Evolutionary conservation across 2,329 filamentous ascomycete genomes (phyloP).

Genomic region (Nemania sp.): DNA sequence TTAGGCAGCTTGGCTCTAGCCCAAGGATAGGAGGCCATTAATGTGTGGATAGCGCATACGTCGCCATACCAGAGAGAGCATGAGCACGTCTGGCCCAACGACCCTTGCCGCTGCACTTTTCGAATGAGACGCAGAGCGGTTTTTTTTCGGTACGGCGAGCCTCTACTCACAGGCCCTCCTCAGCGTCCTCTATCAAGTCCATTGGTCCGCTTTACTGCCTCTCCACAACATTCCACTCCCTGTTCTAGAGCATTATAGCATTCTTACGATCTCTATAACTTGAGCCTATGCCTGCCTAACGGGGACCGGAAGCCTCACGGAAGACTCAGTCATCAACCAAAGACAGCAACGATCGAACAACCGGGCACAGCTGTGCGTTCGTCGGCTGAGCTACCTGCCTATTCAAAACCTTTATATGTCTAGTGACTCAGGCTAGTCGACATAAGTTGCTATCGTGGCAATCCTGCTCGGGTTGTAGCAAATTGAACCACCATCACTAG

Average conservation of each 20-base stretch:
- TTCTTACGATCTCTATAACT: conserved; percentile 42
- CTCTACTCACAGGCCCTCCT: conserved; percentile 43
- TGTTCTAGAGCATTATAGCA: conserved; percentile 42
- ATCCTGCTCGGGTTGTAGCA: conserved; percentile 40
- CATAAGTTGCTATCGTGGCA: conserved; percentile 22
- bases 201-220: conserved; percentile 47
- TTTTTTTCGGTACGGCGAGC: conserved; percentile 44
- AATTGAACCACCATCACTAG: conserved; percentile 50
- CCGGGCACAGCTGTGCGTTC: conserved; percentile 19
- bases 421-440: conserved; percentile 12
- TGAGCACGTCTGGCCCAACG: conserved; percentile 41
- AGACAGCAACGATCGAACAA: conserved; percentile 38
- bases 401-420: conserved; percentile 26
- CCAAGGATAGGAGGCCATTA: conserved; percentile 41
- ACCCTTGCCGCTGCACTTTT: conserved; percentile 44
- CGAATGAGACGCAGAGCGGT: conserved; percentile 45
- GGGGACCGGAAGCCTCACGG: conserved; percentile 32
- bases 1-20: conserved; percentile 40
- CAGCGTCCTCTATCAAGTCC: conserved; percentile 42
- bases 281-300: conserved; percentile 27
- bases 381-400: conserved; percentile 10
- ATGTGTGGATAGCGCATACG: conserved; percentile 45
- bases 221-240: conserved; percentile 45
- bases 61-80: conserved; percentile 44
- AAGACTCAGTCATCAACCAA: conserved; percentile 27